Conservation (phyloP, 164 flowering plant species). For the Chimonanthus salicifolius region DNA sequence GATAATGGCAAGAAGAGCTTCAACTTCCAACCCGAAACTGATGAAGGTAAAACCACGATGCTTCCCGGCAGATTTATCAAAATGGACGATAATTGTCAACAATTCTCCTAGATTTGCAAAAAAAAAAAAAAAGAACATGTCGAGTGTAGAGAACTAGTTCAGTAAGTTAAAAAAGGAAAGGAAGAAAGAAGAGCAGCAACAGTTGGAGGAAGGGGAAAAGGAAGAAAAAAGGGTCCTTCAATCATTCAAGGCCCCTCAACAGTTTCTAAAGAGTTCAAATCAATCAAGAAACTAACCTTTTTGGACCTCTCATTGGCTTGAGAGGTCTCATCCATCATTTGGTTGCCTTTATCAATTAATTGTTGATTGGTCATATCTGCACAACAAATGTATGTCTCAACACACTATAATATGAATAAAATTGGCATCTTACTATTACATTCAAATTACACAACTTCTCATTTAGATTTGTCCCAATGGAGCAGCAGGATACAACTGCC, state of each 20-base stretch:
- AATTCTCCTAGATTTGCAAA: too few species aligned
- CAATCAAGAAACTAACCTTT: conserved; percentile 38
- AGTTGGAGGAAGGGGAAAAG: background rate
- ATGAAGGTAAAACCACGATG: background rate
- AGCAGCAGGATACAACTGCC: too few species aligned
- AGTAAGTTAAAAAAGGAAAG: background rate
- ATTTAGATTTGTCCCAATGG: too few species aligned
- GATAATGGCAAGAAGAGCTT: background rate
- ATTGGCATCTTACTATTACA: background rate
- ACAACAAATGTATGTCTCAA: conserved; percentile 1
- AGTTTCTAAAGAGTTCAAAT: background rate
- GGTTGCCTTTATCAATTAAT: conserved; percentile 64
- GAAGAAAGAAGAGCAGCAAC: background rate
- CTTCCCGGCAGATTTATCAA: too few species aligned
- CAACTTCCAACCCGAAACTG: background rate
- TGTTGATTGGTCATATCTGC: conserved; percentile 90
- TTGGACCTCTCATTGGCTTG: conserved; percentile 81
- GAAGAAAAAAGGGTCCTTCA: too few species aligned
- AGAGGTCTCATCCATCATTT: conserved; percentile 90
- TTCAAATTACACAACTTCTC: too few species aligned
- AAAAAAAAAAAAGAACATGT: too few species aligned
- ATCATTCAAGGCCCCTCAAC: background rate
- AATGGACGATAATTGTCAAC: too few species aligned
- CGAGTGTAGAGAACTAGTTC: too few species aligned
- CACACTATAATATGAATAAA: too few species aligned